phyloP scores from a whole-genome alignment of 108 stramenopile species.

The Asterionellopsis glacialis region DNA sequence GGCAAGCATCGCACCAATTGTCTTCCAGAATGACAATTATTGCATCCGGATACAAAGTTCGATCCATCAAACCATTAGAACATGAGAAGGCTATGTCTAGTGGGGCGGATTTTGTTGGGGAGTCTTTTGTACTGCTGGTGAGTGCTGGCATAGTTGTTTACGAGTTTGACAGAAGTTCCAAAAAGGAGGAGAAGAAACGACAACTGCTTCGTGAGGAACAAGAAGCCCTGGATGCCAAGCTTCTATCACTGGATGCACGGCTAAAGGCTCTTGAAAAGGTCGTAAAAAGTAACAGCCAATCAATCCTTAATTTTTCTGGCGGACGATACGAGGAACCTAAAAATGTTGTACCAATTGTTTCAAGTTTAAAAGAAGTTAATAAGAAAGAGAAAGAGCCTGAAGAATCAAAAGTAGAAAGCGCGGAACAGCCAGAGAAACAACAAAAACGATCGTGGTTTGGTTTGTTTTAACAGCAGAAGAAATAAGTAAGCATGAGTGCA shows the following conservation, averaged over 20 bases:
- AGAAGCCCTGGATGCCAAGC: slow-evolving; percentile 53
- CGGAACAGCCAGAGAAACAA: too few relatives aligned
- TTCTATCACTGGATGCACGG: slow-evolving; percentile 57
- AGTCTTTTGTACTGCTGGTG: slow-evolving; percentile 66
- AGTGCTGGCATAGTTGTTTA: slow-evolving; percentile 47
- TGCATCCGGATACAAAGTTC: slow-evolving; percentile 74
- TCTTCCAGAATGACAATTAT: slow-evolving; percentile 84
- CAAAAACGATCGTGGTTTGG: too few relatives aligned
- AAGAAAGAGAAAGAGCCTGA: too few relatives aligned
- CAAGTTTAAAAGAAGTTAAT: too few relatives aligned
- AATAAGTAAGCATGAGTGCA: too few relatives aligned
- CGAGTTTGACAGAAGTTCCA: slow-evolving; percentile 66
- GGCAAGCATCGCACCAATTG: slow-evolving; percentile 64
- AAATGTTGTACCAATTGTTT: slow-evolving; percentile 1
- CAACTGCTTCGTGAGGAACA: slow-evolving; percentile 43
- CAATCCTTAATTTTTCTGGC: slow-evolving; percentile 4
- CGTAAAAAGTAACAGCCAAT: slow-evolving; percentile 35
- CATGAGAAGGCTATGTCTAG: slow-evolving; percentile 59
- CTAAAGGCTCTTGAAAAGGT: slow-evolving; percentile 68
- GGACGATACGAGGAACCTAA: slow-evolving; percentile 1
- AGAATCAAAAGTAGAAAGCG: too few relatives aligned
- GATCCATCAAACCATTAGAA: slow-evolving; percentile 61
- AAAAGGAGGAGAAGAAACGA: slow-evolving; percentile 51
- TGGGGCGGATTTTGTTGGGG: slow-evolving; percentile 82
- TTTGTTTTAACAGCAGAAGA: too few relatives aligned